A percentile compares a stretch with the other conserved stretches of the same genome.
Evolutionary conservation across 805 yeast species (phyloP).

Genomic region (Spathaspora passalidarum): DNA sequence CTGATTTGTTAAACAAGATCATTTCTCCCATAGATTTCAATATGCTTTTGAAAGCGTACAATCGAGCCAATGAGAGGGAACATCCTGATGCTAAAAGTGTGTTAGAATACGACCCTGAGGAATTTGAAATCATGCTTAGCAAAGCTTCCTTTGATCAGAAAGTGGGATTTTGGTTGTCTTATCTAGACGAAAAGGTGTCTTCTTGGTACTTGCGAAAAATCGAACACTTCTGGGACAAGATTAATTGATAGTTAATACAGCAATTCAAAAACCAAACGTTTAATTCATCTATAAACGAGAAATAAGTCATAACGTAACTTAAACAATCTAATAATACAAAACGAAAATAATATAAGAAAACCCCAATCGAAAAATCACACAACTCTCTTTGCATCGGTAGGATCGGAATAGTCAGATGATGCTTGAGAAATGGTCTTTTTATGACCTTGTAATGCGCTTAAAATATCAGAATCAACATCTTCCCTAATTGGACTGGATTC

Average conservation of each 20-base stretch:
- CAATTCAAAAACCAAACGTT: background rate
- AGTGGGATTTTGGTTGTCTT: slow-evolving; percentile 9
- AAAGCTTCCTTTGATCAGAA: slow-evolving; percentile 17
- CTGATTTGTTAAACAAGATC: slow-evolving; percentile 20
- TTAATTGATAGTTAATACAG: slow-evolving; percentile 1
- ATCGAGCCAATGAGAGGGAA: slow-evolving; percentile 9
- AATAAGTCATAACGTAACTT: background rate
- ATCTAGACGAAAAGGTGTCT: slow-evolving; percentile 1
- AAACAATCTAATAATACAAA: background rate
- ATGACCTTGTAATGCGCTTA: background rate
- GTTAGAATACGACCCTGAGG: background rate
- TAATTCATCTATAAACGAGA: background rate
- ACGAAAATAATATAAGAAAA: background rate
- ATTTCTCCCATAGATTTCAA: slow-evolving; percentile 20
- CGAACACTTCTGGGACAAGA: slow-evolving; percentile 10
- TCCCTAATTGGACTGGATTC: background rate
- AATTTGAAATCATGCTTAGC: slow-evolving; percentile 6
- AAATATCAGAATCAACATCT: background rate
- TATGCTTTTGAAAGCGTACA: slow-evolving; percentile 8
- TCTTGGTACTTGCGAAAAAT: slow-evolving; percentile 1
- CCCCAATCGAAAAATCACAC: background rate
- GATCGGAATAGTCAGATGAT: background rate
- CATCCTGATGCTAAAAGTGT: slow-evolving; percentile 2
- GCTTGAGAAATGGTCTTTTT: background rate
- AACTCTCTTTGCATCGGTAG: background rate